Evolutionary conservation across 2,329 filamentous ascomycete species (phyloP).

Genomic region (Ambrosiella beaveri): DNA sequence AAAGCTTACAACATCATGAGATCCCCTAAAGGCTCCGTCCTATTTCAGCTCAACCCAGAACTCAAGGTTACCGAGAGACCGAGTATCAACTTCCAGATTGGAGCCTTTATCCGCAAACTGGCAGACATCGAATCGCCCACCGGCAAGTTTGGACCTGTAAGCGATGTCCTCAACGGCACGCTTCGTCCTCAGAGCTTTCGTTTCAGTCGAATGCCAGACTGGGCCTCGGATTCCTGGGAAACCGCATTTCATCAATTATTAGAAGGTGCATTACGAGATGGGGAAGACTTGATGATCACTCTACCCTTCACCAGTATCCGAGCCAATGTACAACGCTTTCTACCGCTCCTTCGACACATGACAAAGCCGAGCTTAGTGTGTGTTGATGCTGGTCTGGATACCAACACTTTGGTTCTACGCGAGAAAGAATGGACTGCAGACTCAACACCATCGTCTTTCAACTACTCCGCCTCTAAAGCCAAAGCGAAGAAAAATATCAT

Average conservation of each 20-base stretch:
- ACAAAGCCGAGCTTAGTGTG: constrained; percentile 34
- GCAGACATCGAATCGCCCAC: constrained; percentile 28
- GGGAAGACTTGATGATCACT: constrained; percentile 40
- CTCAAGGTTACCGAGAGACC: constrained; percentile 22
- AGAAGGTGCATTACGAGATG: constrained; percentile 39
- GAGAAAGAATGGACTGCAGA: neutral
- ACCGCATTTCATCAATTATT: constrained; percentile 39
- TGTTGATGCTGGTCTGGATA: constrained; percentile 33
- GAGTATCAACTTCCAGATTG: constrained; percentile 29
- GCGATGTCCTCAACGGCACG: constrained; percentile 13
- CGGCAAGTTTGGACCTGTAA: constrained; percentile 28
- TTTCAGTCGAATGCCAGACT: constrained; percentile 7
- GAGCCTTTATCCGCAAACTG: constrained; percentile 28
- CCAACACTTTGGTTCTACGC: constrained; percentile 29
- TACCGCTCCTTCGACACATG: constrained; percentile 34
- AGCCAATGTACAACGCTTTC: constrained; percentile 31
- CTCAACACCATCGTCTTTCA: neutral
- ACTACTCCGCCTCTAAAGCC: neutral
- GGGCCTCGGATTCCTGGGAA: constrained; percentile 29
- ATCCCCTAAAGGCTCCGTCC: constrained; percentile 22
- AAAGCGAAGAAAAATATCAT: too few species aligned
- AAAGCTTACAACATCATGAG: constrained; percentile 28
- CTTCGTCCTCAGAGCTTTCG: constrained; percentile 5
- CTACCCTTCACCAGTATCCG: constrained; percentile 40
- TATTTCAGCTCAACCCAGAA: constrained; percentile 22